phyloP scores from a whole-genome alignment of 2,329 filamentous ascomycete genomes.

The Ascosphaera pollenicola region DNA sequence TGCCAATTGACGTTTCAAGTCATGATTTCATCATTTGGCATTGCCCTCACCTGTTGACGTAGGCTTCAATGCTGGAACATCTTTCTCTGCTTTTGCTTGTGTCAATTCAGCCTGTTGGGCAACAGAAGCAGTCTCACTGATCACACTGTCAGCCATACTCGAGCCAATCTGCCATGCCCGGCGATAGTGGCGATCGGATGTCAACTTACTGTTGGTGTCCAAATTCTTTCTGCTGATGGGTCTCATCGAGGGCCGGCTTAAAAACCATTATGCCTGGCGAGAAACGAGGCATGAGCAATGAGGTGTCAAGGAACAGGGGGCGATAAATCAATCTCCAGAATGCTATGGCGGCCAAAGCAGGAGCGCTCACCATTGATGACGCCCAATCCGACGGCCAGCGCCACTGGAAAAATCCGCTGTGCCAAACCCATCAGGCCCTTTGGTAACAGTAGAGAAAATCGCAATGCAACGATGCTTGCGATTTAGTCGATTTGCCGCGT shows the following conservation, averaged over 20 bases:
- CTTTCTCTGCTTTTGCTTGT: no score
- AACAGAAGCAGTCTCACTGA: no score
- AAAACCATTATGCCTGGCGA: conserved; percentile 21
- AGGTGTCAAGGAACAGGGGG: not conserved
- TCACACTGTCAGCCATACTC: no score
- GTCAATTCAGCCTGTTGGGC: no score
- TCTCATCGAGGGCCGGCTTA: conserved; percentile 18
- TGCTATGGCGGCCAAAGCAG: not conserved
- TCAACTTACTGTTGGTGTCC: conserved; percentile 32
- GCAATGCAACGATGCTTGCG: not conserved
- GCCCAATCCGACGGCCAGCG: conserved; percentile 18
- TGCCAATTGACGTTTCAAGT: no score
- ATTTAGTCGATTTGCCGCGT: not conserved
- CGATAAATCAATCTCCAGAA: not conserved
- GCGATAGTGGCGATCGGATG: no score
- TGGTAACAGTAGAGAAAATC: not conserved
- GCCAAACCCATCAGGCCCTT: conserved; percentile 11
- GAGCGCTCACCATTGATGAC: conserved; percentile 15
- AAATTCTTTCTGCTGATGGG: conserved; percentile 12
- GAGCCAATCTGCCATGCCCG: no score
- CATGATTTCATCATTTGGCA: no score
- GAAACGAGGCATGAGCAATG: conserved; percentile 5
- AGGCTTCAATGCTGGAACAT: no score
- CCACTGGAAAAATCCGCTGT: conserved; percentile 16
- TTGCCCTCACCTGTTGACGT: no score